Evolutionary conservation across 2,329 filamentous ascomycete species (phyloP).

Genomic region (Fusarium drepaniforme): DNA sequence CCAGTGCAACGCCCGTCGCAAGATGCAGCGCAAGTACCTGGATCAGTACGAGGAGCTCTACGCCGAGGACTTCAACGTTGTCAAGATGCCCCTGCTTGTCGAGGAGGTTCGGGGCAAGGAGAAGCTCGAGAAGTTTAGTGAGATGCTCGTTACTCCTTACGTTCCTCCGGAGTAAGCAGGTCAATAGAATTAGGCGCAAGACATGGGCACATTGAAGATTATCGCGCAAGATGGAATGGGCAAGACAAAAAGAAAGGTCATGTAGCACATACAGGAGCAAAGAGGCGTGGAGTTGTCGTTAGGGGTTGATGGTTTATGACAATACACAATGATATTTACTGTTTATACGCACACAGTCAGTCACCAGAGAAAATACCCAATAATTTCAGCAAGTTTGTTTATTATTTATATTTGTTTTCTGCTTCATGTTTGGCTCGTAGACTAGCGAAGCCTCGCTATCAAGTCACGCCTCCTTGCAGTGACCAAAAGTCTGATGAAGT

Average conservation of each 20-base stretch:
- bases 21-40: constrained; percentile 99
- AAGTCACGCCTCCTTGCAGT: neutral
- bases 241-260: constrained; percentile 11
- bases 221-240: constrained; percentile 21
- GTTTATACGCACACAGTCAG: constrained; percentile 2
- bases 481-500: constrained; percentile 18
- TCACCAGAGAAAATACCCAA: constrained; percentile 35
- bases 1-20: constrained; percentile 92
- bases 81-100: constrained; percentile 95
- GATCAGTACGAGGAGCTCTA: constrained; percentile 99
- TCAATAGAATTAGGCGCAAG: constrained; percentile 8
- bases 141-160: constrained; percentile 84
- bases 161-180: constrained; percentile 68
- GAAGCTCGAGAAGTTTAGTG: constrained; percentile 88
- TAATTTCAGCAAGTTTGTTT: constrained; percentile 19
- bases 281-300: constrained; percentile 34
- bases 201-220: constrained; percentile 5
- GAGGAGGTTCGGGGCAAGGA: constrained; percentile 98
- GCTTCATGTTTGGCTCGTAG: constrained; percentile 11
- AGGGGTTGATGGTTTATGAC: constrained; percentile 26
- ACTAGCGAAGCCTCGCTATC: constrained; percentile 5
- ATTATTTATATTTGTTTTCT: constrained; percentile 26
- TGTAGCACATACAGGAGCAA: constrained; percentile 23
- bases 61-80: constrained; percentile 95
- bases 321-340: constrained; percentile 18